Percentiles rank a stretch among this genome's conserved stretches.
Conservation (phyloP, 148 eudicot genomes). For the Vaccinium vitisidaea region DNA sequence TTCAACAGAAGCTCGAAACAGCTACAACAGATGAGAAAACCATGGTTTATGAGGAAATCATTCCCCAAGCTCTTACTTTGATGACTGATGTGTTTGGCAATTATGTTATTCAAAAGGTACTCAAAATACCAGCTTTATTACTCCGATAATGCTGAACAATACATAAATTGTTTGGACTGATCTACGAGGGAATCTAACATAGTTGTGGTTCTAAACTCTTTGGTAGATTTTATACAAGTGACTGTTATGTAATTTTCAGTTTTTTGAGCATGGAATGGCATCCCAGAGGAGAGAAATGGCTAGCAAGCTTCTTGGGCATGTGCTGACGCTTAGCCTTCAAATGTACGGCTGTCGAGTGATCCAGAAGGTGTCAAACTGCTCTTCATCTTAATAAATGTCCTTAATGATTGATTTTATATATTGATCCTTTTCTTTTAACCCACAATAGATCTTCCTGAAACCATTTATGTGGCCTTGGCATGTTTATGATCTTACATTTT, state of each 20-base stretch:
- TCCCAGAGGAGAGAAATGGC: conserved; percentile 75
- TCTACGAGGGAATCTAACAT: background rate
- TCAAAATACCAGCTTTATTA: background rate
- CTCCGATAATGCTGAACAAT: background rate
- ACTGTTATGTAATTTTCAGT: conserved; percentile 34
- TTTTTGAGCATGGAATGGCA: conserved; percentile 86
- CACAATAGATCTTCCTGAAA: background rate
- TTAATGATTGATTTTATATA: background rate
- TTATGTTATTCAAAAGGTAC: conserved; percentile 87
- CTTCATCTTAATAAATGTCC: background rate
- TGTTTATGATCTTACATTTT: background rate
- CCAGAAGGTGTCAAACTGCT: conserved; percentile 58
- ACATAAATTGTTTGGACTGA: background rate
- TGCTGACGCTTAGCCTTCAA: conserved; percentile 83
- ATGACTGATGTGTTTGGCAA: conserved; percentile 95
- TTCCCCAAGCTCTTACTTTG: conserved; percentile 65
- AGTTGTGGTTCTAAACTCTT: background rate
- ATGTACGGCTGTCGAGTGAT: conserved; percentile 99
- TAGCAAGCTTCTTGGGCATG: conserved; percentile 69
- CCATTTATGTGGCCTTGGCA: conserved; percentile 3
- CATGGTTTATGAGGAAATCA: conserved; percentile 71
- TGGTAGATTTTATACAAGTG: background rate
- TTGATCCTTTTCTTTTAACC: too few relatives aligned
- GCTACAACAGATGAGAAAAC: conserved; percentile 69
- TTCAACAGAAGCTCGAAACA: conserved; percentile 83